Conservation (phyloP, 148 eudicot species). For the Chenopodium formosanum region DNA sequence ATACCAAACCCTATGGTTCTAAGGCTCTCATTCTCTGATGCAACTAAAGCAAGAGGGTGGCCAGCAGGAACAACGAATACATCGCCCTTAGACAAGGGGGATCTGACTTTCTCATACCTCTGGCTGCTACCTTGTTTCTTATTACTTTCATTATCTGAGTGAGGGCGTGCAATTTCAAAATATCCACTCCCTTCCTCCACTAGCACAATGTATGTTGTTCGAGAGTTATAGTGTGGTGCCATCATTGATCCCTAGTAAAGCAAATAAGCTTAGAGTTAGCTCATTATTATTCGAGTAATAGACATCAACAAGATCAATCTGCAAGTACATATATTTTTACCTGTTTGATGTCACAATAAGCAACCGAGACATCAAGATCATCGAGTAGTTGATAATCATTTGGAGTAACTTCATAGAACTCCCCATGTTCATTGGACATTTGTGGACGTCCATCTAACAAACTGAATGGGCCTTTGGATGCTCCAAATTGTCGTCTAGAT, state of each 20-base stretch:
- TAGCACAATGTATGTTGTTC: constrained; percentile 21
- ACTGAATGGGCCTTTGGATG: constrained; percentile 14
- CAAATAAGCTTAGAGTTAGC: not conserved
- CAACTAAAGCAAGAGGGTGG: constrained; percentile 19
- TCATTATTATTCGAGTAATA: not conserved
- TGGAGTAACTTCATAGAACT: constrained; percentile 21
- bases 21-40: constrained; percentile 24
- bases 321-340: constrained; percentile 1
- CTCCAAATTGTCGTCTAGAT: constrained; percentile 14
- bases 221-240: constrained; percentile 33
- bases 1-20: constrained; percentile 27
- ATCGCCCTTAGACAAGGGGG: constrained; percentile 20
- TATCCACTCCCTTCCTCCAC: constrained; percentile 34
- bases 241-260: constrained; percentile 27
- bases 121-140: constrained; percentile 5
- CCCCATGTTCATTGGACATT: constrained; percentile 28
- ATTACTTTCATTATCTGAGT: constrained; percentile 11
- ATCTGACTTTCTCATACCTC: constrained; percentile 21
- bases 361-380: constrained; percentile 29
- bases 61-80: constrained; percentile 30
- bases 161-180: constrained; percentile 31
- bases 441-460: constrained; percentile 16
- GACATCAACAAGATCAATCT: not conserved
- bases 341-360: constrained; percentile 23
- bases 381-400: constrained; percentile 21